Percentiles rank a stretch among this genome's conserved stretches.
Conservation (phyloP, 2,329 filamentous ascomycete genomes). For the Mycogone perniciosa region DNA sequence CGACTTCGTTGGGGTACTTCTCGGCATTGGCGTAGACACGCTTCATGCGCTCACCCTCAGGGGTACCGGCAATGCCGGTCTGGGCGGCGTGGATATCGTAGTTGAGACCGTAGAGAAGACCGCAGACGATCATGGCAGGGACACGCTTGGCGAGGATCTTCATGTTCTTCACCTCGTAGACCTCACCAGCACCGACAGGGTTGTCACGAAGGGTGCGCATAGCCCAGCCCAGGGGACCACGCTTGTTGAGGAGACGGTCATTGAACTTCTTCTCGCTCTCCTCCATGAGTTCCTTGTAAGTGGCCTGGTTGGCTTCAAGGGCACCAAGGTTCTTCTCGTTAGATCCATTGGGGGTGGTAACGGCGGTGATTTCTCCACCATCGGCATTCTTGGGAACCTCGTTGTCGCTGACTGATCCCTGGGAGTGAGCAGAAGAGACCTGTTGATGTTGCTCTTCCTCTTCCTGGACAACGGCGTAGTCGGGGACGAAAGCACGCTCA, state of each 20-base stretch:
- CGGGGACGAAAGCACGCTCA: constrained; percentile 54
- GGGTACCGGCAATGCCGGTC: constrained; percentile 17
- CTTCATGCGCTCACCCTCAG: constrained; percentile 24
- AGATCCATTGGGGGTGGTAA: neutral
- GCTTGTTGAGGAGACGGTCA: constrained; percentile 54
- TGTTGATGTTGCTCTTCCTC: constrained; percentile 42
- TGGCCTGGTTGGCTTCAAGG: constrained; percentile 42
- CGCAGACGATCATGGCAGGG: constrained; percentile 59
- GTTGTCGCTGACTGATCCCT: constrained; percentile 27
- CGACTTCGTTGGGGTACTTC: constrained; percentile 65
- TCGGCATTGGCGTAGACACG: constrained; percentile 57
- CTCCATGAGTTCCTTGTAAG: constrained; percentile 56
- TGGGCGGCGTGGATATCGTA: constrained; percentile 65
- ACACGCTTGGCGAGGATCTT: constrained; percentile 56
- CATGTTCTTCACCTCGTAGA: constrained; percentile 71
- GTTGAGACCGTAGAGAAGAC: constrained; percentile 64
- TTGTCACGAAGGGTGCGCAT: constrained; percentile 72
- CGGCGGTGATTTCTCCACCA: constrained; percentile 9
- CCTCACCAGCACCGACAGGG: constrained; percentile 62
- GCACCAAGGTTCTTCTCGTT: constrained; percentile 38
- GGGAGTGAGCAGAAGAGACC: constrained; percentile 22
- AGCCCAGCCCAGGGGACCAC: constrained; percentile 72
- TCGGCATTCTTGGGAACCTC: constrained; percentile 22
- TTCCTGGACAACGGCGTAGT: constrained; percentile 73
- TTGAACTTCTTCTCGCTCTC: constrained; percentile 53